Evolutionary conservation across 305 asterid species (phyloP), one percentile per base, ranked within the genome.

Genomic region (Fraxinus angustifolia): DNA sequence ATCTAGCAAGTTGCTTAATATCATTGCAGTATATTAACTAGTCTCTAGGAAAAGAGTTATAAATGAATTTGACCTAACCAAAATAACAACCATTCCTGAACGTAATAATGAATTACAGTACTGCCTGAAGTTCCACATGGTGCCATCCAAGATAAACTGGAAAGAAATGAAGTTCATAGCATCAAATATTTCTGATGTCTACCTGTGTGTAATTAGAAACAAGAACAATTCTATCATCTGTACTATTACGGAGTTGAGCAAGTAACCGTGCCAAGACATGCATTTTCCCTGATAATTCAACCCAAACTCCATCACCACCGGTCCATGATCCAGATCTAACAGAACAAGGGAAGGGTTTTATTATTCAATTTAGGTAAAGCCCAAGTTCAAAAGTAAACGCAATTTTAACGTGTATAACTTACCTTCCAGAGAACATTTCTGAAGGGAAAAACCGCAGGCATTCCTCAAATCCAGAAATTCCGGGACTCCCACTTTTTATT

Each of bases 131-230:
- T 68, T 16, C 21, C 19, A 14, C 74, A 1, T 28, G 36, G 74
- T 14, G 33, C 21, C 33, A 31, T 31, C 40, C 40, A 68, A 31
- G 74, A 68, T 65, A 30, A 68, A 68, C 38, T 14, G 4, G 19
- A 68, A 68, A 68, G 38, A 68, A 11, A 28, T 26, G 19, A 68
- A 68, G 23, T 31, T 17, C 75, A 68, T 31, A 68, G 75, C 40
- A 30, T 65, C 73, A 28, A 28, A 67, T 12, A 28, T 67, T 67
- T 28, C 36, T 67, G 36, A 67, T 67, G 7, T 26, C 73, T 70
- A 96, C 99, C 99, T 96, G 99, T 19, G 99, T 96, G 86, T 96
- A 96, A 83, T 96, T 96, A 85, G 99, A 96, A 85, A 96, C 99
- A 78, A 96, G 90, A 83, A 96, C 99, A 58, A 96, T 92, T 85